phyloP scores from a whole-genome alignment of 331 rosid species.

The Prunus yedoensis region DNA sequence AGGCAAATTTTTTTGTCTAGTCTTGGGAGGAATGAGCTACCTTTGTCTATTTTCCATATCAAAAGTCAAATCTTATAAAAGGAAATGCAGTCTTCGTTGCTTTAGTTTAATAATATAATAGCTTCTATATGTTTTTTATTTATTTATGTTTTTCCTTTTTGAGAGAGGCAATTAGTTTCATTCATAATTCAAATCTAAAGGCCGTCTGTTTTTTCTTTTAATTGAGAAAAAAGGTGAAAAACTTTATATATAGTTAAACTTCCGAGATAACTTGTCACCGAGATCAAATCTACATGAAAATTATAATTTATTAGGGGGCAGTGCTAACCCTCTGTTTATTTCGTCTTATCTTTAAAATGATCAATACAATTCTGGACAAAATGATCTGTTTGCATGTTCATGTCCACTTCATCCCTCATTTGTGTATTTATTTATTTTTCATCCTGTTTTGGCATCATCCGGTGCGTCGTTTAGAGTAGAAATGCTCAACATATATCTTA shows the following conservation, averaged over 20 bases:
- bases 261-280: too few species aligned
- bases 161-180: too few species aligned
- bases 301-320: not conserved
- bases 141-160: too few species aligned
- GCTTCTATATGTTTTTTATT: too few species aligned
- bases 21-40: not conserved
- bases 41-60: not conserved
- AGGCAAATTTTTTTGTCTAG: not conserved
- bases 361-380: not conserved
- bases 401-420: not conserved
- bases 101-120: not conserved
- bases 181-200: too few species aligned
- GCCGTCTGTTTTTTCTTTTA: not conserved
- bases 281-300: not conserved
- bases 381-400: slow-evolving; percentile 1
- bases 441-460: not conserved
- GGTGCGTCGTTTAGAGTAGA: not conserved
- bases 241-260: too few species aligned
- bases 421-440: not conserved
- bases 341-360: not conserved
- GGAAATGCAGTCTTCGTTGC: not conserved
- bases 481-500: too few species aligned
- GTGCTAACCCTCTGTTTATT: too few species aligned
- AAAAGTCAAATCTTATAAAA: not conserved
- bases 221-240: not conserved